Evolutionary conservation across 495 filamentous ascomycete species (phyloP).

Genomic region (Xylaria nigripes): DNA sequence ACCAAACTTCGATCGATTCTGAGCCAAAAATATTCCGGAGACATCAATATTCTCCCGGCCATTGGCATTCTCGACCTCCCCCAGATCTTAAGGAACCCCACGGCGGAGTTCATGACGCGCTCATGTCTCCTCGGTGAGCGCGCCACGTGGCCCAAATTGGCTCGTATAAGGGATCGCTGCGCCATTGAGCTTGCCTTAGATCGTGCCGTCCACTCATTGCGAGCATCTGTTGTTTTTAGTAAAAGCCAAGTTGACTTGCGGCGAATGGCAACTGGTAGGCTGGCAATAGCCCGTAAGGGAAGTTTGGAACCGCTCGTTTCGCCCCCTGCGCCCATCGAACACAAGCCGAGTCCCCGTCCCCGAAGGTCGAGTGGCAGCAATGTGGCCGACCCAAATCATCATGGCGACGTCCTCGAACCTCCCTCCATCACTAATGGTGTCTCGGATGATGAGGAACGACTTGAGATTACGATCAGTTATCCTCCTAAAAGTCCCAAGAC

Average conservation of each 20-base stretch:
- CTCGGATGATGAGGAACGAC: constrained; percentile 35
- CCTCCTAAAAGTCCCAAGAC: constrained; percentile 16
- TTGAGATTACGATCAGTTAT: constrained; percentile 30
- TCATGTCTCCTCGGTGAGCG: constrained; percentile 69
- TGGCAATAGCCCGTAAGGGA: constrained; percentile 1
- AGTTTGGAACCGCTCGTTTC: constrained; percentile 5
- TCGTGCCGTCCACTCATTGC: constrained; percentile 66
- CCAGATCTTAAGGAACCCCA: constrained; percentile 77
- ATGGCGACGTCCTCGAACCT: constrained; percentile 8
- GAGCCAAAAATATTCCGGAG: constrained; percentile 87
- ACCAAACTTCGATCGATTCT: constrained; percentile 74
- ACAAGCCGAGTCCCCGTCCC: constrained; percentile 15
- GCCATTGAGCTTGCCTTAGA: constrained; percentile 85
- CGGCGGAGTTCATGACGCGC: constrained; percentile 74
- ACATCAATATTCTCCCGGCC: constrained; percentile 87
- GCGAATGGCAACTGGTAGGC: constrained; percentile 31
- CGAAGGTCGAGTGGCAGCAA: constrained; percentile 24
- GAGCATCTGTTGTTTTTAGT: constrained; percentile 71
- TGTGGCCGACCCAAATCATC: constrained; percentile 8
- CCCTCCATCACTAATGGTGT: constrained; percentile 28
- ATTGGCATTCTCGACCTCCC: constrained; percentile 68
- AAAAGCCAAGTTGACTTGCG: constrained; percentile 59
- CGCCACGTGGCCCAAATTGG: constrained; percentile 85
- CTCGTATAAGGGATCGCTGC: constrained; percentile 70
- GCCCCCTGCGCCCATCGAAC: constrained; percentile 3